phyloP scores from a whole-genome alignment of 2,329 filamentous ascomycete genomes.

The Fusarium haematococcum region DNA sequence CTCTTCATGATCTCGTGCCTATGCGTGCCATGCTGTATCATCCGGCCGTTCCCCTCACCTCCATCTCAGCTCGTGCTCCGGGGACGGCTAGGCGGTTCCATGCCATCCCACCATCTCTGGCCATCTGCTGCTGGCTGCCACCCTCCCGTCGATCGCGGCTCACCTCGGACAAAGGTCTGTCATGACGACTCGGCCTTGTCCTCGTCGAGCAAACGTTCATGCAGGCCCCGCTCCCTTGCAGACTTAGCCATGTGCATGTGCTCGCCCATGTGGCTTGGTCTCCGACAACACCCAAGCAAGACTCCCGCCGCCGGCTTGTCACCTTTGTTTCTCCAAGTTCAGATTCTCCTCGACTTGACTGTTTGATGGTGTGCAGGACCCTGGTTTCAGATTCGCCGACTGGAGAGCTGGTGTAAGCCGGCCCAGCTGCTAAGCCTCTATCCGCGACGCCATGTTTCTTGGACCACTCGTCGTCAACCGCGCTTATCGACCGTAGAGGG shows the following conservation, averaged over 20 bases:
- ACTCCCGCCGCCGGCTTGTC: constrained; percentile 6
- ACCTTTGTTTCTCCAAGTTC: constrained; percentile 17
- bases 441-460: neutral
- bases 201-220: constrained; percentile 36
- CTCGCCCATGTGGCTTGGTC: constrained; percentile 28
- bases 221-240: constrained; percentile 41
- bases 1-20: constrained; percentile 34
- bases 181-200: constrained; percentile 23
- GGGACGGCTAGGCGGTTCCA: neutral
- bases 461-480: neutral
- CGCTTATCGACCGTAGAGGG: constrained; percentile 14
- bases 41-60: neutral
- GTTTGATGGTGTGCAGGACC: constrained; percentile 31
- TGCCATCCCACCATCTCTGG: neutral
- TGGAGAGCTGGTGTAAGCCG: constrained; percentile 14
- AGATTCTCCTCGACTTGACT: neutral
- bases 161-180: constrained; percentile 12
- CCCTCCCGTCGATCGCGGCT: constrained; percentile 31
- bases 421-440: constrained; percentile 1
- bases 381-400: constrained; percentile 11
- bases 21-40: constrained; percentile 19
- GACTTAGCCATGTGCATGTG: constrained; percentile 39
- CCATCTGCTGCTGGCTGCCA: constrained; percentile 13
- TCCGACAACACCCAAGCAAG: constrained; percentile 19
- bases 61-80: neutral